These are phyloP conservation scores for Diplotaxis tenuifolia DNA, from an alignment of 345 rosid species.

Conservation along the genomic window DNA sequence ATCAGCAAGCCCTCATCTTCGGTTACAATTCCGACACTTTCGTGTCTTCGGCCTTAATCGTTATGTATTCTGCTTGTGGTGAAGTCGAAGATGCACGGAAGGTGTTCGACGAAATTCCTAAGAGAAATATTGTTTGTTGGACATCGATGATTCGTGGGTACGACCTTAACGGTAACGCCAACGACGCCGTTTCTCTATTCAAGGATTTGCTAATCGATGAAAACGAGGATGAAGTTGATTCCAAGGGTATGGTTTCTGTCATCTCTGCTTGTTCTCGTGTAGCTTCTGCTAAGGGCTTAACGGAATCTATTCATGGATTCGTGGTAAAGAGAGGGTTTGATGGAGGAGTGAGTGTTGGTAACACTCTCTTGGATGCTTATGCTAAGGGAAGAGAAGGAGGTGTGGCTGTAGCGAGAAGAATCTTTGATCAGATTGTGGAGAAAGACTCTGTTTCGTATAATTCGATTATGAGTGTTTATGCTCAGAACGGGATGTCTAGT, in stretches of 20 bases:
- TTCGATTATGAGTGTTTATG: constrained; percentile 67
- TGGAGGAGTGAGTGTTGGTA: constrained; percentile 51
- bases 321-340: constrained; percentile 65
- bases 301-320: constrained; percentile 61
- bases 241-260: constrained; percentile 65
- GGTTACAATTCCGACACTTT: constrained; percentile 67
- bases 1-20: constrained; percentile 74
- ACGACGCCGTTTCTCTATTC: constrained; percentile 59
- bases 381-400: constrained; percentile 60
- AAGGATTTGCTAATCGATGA: constrained; percentile 61
- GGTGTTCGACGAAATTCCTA: constrained; percentile 80
- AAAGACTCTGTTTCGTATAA: constrained; percentile 77
- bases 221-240: constrained; percentile 56
- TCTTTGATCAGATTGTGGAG: constrained; percentile 63
- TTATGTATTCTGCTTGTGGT: constrained; percentile 72
- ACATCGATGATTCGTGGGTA: constrained; percentile 82
- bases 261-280: constrained; percentile 74
- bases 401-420: constrained; percentile 47
- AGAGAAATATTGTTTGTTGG: constrained; percentile 70
- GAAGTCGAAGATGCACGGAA: constrained; percentile 53
- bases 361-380: constrained; percentile 75
- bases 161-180: constrained; percentile 54
- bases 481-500: constrained; percentile 63
- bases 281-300: constrained; percentile 43
- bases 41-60: constrained; percentile 75